Evolutionary conservation across 2,329 filamentous ascomycete species (phyloP).

Genomic region (Dryadomyces quercus-mongolicae): DNA sequence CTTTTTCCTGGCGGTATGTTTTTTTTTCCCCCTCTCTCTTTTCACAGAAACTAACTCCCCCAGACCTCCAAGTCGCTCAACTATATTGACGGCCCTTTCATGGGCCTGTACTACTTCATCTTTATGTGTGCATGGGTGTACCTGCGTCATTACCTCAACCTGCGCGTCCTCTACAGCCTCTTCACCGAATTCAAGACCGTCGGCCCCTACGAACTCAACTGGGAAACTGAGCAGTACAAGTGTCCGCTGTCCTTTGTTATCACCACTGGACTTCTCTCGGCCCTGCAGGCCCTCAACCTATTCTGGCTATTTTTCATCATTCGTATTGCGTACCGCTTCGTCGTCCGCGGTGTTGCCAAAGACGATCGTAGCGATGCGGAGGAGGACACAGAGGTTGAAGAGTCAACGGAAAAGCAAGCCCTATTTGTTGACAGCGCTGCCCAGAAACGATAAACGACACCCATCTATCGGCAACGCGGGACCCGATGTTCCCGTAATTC

Average conservation of each 20-base stretch:
- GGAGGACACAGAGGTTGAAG: slow-evolving; percentile 46
- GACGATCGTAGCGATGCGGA: slow-evolving; percentile 63
- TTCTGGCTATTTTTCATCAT: slow-evolving; percentile 75
- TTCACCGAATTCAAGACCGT: slow-evolving; percentile 65
- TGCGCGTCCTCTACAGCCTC: slow-evolving; percentile 63
- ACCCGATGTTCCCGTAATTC: background rate
- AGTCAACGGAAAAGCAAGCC: slow-evolving; percentile 14
- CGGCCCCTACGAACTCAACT: slow-evolving; percentile 64
- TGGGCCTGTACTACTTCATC: slow-evolving; percentile 71
- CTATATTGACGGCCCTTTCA: slow-evolving; percentile 70
- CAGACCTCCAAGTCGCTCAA: slow-evolving; percentile 86
- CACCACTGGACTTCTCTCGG: slow-evolving; percentile 49
- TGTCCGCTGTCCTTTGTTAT: slow-evolving; percentile 58
- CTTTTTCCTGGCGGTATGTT: slow-evolving; percentile 80
- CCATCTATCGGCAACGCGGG: too few relatives aligned
- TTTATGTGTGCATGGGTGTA: slow-evolving; percentile 85
- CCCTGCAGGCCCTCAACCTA: slow-evolving; percentile 62
- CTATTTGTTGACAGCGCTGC: slow-evolving; percentile 12
- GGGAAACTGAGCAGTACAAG: slow-evolving; percentile 68
- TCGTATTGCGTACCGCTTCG: slow-evolving; percentile 60
- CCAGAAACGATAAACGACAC: slow-evolving; percentile 7
- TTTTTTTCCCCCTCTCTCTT: background rate
- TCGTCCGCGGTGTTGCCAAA: slow-evolving; percentile 46
- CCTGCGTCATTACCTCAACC: slow-evolving; percentile 74
- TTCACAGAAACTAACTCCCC: background rate